Evolutionary conservation across 1,284 basidiomycete genomes (phyloP), one percentile per base, ranked within the genome.

Genomic region (Microbotryomycetes sp.): DNA sequence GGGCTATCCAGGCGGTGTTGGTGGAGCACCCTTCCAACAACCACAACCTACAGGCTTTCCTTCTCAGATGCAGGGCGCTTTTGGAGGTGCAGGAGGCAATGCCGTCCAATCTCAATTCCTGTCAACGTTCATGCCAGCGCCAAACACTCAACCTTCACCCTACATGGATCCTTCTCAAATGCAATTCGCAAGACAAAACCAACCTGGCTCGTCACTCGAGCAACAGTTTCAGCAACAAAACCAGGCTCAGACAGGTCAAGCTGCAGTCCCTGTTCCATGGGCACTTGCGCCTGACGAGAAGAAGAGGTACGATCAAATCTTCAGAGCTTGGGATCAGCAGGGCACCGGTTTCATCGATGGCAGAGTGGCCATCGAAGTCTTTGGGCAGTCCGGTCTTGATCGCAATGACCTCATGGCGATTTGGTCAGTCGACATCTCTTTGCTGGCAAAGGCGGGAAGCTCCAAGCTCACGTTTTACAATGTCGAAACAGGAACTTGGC

Each of bases 281-380:
- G 82, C 86, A 0, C 79, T 97, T 60, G 86, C 85, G 23, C 88
- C 89, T 75, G 84, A 86, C 45, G 94, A 99, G 80, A 92, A 92
- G 81, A 97, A 97, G 80, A 88, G 87, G 71, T 98, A 98, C 74
- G 92, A 97, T 75, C 84, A 89, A 74, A 94, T 97, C 73, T 98
- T 99, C 80, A 81, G 94, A 61, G 89, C 91, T 28, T 99, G 94
- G 96, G 94, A 97, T 75, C 78, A 84, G 1, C 81, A 83, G 48
- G 82, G 84, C 25, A 86, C 87, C 1, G 90, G 91, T 2, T 98
- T 94, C 77, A 90, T 98, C 74, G 85, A 54, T 14, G 69, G 67
- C 77, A 57, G 92, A 69, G 89, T 86, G 49, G 92, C 93, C 0
- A 80, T 88, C 54, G 91, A 97, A 73, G 91, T 97, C 25, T 98